phyloP scores from a whole-genome alignment of 2,329 filamentous ascomycete species.

The Chrysoporthe deuterocubensis region DNA sequence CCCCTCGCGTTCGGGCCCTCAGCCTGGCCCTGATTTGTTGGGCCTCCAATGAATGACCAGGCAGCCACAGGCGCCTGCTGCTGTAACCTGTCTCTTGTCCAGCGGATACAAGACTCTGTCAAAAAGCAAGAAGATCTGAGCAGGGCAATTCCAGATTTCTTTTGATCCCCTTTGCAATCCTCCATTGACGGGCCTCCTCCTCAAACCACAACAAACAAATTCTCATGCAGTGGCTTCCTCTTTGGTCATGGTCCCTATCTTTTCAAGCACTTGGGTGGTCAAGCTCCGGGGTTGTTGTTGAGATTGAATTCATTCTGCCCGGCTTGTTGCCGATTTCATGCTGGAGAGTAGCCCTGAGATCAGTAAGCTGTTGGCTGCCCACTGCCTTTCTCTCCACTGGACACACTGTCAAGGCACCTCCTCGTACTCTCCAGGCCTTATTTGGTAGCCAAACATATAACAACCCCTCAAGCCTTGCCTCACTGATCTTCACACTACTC shows the following conservation, averaged over 20 bases:
- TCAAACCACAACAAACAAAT: conserved; percentile 29
- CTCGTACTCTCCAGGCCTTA: conserved; percentile 14
- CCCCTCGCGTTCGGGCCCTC: conserved; percentile 28
- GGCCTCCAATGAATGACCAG: conserved; percentile 19
- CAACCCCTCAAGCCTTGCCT: conserved; percentile 41
- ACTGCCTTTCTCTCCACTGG: conserved; percentile 15
- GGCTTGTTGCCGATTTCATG: conserved; percentile 18
- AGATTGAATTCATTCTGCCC: conserved; percentile 19
- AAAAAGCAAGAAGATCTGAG: conserved; percentile 31
- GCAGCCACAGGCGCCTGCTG: conserved; percentile 25
- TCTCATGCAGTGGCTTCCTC: conserved; percentile 24
- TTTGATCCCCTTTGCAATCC: conserved; percentile 13
- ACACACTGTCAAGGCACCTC: conserved; percentile 20
- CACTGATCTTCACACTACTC: conserved; percentile 45
- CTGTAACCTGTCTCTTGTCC: conserved; percentile 11
- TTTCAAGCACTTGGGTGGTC: conserved; percentile 23
- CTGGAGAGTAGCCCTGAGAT: conserved; percentile 10
- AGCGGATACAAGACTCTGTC: conserved; percentile 18
- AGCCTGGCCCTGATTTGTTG: conserved; percentile 30
- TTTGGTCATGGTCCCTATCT: conserved; percentile 20
- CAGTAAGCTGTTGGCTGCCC: conserved; percentile 15
- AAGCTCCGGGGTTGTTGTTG: conserved; percentile 23
- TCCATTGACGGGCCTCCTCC: conserved; percentile 30
- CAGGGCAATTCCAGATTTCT: conserved; percentile 17
- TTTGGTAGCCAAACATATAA: conserved; percentile 42